These are phyloP conservation scores for Polytrichum formosum DNA, from an alignment of 225 moss, liverwort and hornwort species.

Conservation along the genomic window DNA sequence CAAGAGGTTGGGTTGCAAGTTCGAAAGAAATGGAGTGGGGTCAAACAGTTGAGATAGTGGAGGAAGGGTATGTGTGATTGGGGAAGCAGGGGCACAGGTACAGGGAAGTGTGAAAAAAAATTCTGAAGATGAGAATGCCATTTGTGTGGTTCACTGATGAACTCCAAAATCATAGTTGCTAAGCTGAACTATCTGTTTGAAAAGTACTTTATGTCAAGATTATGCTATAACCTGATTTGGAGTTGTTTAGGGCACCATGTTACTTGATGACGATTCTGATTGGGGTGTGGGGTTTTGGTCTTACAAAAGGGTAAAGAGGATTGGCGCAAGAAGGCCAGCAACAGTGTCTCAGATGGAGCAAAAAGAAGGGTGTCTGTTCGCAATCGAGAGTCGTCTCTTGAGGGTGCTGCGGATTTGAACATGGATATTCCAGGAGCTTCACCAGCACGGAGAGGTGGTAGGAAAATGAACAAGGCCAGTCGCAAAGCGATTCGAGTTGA, in stretches of 20 bases:
- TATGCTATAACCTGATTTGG: no score
- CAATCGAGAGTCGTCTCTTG: constrained; percentile 36
- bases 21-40: no score
- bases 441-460: constrained; percentile 53
- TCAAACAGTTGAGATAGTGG: no score
- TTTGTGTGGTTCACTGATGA: not conserved
- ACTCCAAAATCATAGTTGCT: not conserved
- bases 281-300: not conserved
- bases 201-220: no score
- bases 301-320: constrained; percentile 82
- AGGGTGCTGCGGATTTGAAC: constrained; percentile 31
- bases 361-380: constrained; percentile 74
- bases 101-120: no score
- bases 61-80: no score
- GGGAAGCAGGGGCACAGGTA: no score
- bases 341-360: constrained; percentile 68
- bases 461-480: constrained; percentile 93
- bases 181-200: no score
- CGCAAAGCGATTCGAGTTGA: constrained; percentile 83
- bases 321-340: constrained; percentile 83
- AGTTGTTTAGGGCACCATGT: no score
- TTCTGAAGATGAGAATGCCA: no score
- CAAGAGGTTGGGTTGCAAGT: no score
- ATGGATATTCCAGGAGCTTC: constrained; percentile 60
- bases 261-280: no score